phyloP scores from a whole-genome alignment of 202 grass and related monocot species.

The Zoysia matrella region DNA sequence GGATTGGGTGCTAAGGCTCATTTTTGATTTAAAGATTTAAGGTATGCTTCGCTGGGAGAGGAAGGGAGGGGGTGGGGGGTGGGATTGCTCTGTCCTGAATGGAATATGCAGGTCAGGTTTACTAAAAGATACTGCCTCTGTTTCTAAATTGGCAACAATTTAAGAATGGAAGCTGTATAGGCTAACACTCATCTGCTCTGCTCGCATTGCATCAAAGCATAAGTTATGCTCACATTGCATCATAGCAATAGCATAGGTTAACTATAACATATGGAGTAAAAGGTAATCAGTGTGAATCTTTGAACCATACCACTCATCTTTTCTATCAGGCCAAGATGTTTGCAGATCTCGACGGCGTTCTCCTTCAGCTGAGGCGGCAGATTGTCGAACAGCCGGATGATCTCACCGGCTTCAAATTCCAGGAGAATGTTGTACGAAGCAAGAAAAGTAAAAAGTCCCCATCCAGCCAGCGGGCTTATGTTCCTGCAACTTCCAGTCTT shows the following conservation, averaged over 20 bases:
- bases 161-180: no score
- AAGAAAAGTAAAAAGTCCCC: conserved; percentile 40
- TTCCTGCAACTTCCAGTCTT: background rate
- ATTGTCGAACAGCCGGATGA: conserved; percentile 33
- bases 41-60: background rate
- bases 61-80: no score
- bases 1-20: background rate
- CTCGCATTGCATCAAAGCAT: no score
- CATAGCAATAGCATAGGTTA: background rate
- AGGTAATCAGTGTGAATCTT: background rate
- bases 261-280: background rate
- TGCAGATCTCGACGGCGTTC: conserved; percentile 33
- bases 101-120: background rate
- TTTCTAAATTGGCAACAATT: no score
- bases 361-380: conserved; percentile 10
- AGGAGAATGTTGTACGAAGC: conserved; percentile 30
- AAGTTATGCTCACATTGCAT: no score
- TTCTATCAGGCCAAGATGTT: conserved; percentile 22
- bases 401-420: conserved; percentile 36
- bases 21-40: background rate
- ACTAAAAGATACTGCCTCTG: background rate
- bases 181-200: background rate
- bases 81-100: background rate
- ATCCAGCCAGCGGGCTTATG: conserved; percentile 42
- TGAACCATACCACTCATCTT: conserved; percentile 37